These are phyloP conservation scores for Populus hybrid DNA, from an alignment of 441 rosid genomes.

Conservation along the genomic window DNA sequence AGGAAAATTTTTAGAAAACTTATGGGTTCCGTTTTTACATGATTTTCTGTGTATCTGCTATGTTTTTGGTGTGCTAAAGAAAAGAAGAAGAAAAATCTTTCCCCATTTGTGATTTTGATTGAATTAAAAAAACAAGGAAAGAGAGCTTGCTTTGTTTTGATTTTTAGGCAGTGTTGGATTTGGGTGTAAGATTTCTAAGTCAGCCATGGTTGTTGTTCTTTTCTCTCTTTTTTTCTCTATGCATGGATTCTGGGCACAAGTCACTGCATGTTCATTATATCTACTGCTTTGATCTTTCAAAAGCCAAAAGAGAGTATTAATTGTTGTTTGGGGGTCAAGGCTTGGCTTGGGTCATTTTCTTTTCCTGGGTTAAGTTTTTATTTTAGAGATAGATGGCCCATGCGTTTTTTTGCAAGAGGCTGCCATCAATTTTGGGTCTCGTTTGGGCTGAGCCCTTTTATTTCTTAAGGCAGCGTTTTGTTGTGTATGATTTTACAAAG, in stretches of 20 bases:
- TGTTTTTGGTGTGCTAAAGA: background rate
- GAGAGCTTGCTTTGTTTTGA: background rate
- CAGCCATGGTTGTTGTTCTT: no score
- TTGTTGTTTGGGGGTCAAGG: background rate
- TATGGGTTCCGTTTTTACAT: background rate
- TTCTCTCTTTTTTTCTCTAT: no score
- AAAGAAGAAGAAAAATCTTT: background rate
- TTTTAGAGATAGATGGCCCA: background rate
- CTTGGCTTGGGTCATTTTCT: background rate
- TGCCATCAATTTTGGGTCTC: background rate
- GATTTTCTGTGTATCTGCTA: background rate
- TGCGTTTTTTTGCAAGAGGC: background rate
- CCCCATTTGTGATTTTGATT: background rate
- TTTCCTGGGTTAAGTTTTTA: background rate
- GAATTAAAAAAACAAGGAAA: background rate
- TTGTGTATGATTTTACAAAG: no score
- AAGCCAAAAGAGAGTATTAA: background rate
- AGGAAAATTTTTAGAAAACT: background rate
- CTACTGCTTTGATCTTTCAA: background rate
- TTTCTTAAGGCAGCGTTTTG: no score
- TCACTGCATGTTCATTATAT: background rate
- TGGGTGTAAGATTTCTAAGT: background rate
- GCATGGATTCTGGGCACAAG: background rate
- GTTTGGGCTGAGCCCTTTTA: background rate
- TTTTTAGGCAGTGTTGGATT: background rate